A percentile compares a stretch with the other conserved stretches of the same genome.
Evolutionary conservation across 768 basidiomycete species (phyloP).

Genomic region (Lactifluus rugatus): DNA sequence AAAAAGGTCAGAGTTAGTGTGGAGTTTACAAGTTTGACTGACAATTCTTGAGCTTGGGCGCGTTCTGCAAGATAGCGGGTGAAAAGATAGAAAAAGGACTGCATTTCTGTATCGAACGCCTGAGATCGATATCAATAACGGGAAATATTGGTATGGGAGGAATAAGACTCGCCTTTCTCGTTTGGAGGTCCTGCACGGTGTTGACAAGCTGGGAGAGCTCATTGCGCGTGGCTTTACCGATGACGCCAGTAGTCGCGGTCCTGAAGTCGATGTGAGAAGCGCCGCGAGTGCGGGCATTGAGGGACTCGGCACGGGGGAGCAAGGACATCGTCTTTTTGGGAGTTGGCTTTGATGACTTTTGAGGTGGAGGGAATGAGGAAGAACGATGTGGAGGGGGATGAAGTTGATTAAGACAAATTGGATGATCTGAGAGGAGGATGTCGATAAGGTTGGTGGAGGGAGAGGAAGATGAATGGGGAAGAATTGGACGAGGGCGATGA

Average conservation of each 20-base stretch:
- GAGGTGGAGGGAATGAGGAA: background rate
- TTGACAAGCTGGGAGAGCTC: constrained; percentile 91
- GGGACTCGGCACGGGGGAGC: constrained; percentile 52
- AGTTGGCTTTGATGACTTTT: background rate
- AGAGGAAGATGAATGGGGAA: constrained; percentile 14
- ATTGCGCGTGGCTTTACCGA: constrained; percentile 92
- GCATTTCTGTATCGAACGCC: constrained; percentile 94
- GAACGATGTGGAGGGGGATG: constrained; percentile 25
- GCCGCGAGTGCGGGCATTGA: constrained; percentile 66
- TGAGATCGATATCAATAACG: constrained; percentile 24
- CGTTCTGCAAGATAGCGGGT: constrained; percentile 88
- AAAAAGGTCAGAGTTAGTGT: constrained; percentile 13
- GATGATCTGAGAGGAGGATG: constrained; percentile 14
- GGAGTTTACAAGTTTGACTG: constrained; percentile 6
- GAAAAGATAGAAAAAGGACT: constrained; percentile 92
- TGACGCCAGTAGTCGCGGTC: constrained; percentile 69
- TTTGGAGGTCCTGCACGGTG: constrained; percentile 67
- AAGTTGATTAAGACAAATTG: constrained; percentile 17
- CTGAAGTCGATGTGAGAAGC: constrained; percentile 89
- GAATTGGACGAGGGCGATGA: constrained; percentile 10
- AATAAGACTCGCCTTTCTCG: constrained; percentile 58
- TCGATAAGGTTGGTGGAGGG: constrained; percentile 19
- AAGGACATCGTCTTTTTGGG: constrained; percentile 28
- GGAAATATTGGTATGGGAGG: constrained; percentile 6
- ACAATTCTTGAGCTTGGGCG: constrained; percentile 83